Percentiles rank a stretch among this genome's conserved stretches.
These are phyloP conservation scores for Paraphaeosphaeria minitans DNA, from an alignment of 2,329 filamentous ascomycete genomes.

Conservation along the genomic window DNA sequence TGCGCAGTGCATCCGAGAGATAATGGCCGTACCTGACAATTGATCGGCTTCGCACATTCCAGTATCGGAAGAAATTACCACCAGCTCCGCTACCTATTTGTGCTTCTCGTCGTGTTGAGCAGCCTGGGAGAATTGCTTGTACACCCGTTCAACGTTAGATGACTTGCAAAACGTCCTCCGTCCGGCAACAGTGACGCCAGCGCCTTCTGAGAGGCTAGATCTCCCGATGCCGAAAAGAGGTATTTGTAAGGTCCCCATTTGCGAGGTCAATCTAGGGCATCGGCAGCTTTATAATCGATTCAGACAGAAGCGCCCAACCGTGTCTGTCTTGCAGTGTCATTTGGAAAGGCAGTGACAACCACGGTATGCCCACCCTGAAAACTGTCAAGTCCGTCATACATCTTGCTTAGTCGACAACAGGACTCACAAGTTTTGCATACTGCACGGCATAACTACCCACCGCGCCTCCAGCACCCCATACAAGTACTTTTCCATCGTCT, in stretches of 20 bases:
- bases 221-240: conserved; percentile 33
- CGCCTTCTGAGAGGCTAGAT: conserved; percentile 30
- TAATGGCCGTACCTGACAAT: conserved; percentile 26
- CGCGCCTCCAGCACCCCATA: conserved; percentile 37
- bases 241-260: conserved; percentile 32
- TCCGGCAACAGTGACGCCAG: conserved; percentile 27
- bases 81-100: conserved; percentile 30
- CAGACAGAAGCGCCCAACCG: conserved; percentile 29
- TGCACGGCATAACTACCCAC: conserved; percentile 35
- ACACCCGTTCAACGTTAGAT: conserved; percentile 29
- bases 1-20: conserved; percentile 28
- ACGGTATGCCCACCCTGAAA: conserved; percentile 33
- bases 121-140: conserved; percentile 34
- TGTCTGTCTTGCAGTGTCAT: conserved; percentile 29
- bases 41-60: background rate
- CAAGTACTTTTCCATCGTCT: conserved; percentile 29
- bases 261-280: conserved; percentile 28
- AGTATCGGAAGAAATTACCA: conserved; percentile 15
- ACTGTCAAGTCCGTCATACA: conserved; percentile 16
- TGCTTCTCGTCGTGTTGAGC: conserved; percentile 27
- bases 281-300: conserved; percentile 34
- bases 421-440: conserved; percentile 31
- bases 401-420: background rate
- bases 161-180: conserved; percentile 31
- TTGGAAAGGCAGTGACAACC: conserved; percentile 31